phyloP scores from a whole-genome alignment of 225 moss, liverwort and hornwort genomes.

The Pseudisothecium myosuroides region DNA sequence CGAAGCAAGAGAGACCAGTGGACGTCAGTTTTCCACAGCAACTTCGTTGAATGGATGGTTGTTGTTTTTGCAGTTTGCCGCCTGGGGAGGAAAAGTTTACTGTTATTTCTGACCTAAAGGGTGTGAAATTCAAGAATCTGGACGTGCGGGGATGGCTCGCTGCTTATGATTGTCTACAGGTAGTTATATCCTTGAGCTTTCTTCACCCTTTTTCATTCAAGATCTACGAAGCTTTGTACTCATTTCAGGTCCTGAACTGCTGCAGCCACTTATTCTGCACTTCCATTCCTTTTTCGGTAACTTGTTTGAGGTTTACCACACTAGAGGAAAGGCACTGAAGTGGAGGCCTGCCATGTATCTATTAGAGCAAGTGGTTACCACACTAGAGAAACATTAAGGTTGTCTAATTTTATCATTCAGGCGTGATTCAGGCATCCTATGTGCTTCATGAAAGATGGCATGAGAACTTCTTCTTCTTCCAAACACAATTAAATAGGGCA shows the following conservation, averaged over 20 bases:
- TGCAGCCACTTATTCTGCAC: background rate
- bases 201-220: background rate
- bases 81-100: conserved; percentile 24
- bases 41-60: background rate
- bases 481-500: background rate
- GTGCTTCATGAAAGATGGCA: background rate
- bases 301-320: background rate
- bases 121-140: conserved; percentile 20
- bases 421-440: background rate
- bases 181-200: background rate
- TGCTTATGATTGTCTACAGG: conserved; percentile 32
- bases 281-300: background rate
- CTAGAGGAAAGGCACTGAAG: background rate
- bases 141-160: conserved; percentile 35
- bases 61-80: conserved; percentile 19
- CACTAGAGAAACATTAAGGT: background rate
- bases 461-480: background rate
- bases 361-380: background rate
- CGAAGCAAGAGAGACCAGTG: background rate
- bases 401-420: background rate
- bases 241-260: background rate
- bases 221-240: background rate
- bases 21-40: background rate
- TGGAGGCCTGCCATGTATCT: background rate
- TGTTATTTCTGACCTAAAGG: conserved; percentile 11